Conservation (phyloP, 1,139 yeast species). For the Geotrichum reessii region DNA sequence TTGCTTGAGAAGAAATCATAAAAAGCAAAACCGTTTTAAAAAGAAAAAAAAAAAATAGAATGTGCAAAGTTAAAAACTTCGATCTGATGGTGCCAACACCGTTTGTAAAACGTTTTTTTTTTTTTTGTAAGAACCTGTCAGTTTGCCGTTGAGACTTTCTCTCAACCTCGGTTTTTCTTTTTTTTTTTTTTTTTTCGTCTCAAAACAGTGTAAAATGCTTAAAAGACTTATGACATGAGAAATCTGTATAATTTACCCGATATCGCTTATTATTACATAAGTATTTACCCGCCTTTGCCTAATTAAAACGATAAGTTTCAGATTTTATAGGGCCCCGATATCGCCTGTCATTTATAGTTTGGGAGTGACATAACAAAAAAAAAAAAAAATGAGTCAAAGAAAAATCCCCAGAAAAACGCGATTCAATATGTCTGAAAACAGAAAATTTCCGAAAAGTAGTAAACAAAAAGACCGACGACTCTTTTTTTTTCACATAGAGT, state of each 20-base stretch:
- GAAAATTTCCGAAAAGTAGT: not conserved
- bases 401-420: not conserved
- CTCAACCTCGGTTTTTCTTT: too few species aligned
- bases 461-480: not conserved
- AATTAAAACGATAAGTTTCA: not conserved
- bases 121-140: too few species aligned
- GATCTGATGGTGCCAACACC: too few species aligned
- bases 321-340: not conserved
- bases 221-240: not conserved
- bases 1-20: too few species aligned
- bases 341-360: not conserved
- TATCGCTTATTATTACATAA: not conserved
- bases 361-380: not conserved
- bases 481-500: not conserved
- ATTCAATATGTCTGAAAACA: not conserved
- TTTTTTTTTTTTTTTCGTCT: not conserved
- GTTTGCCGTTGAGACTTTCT: too few species aligned
- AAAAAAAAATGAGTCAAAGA: not conserved
- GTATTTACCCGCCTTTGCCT: not conserved
- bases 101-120: too few species aligned
- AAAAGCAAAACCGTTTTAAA: too few species aligned
- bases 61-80: too few species aligned
- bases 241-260: not conserved
- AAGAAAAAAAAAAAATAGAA: too few species aligned
- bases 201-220: not conserved